phyloP scores from a whole-genome alignment of 345 rosid species.

The Geranium brycei region DNA sequence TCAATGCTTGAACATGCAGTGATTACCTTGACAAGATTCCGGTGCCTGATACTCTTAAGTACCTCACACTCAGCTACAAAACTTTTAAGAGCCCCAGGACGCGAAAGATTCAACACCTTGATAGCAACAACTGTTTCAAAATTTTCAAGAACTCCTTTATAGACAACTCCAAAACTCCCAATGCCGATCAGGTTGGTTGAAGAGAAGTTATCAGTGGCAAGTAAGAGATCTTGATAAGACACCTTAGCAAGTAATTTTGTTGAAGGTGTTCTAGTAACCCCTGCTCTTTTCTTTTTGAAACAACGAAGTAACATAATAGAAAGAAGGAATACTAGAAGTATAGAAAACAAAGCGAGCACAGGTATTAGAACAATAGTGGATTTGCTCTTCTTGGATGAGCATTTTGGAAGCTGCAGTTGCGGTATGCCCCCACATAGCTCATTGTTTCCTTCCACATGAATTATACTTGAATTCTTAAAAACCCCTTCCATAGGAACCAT shows the following conservation, averaged over 20 bases:
- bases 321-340: neutral
- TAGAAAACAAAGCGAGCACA: neutral
- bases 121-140: neutral
- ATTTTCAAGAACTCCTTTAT: neutral
- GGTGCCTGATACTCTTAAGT: constrained; percentile 9
- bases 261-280: neutral
- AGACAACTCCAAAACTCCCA: neutral
- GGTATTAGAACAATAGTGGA: neutral
- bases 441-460: neutral
- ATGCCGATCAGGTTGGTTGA: neutral
- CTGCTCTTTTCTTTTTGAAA: neutral
- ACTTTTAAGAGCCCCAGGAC: constrained; percentile 8
- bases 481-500: neutral
- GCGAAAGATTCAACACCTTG: neutral
- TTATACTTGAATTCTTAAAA: neutral
- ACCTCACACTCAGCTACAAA: constrained; percentile 13
- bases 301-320: neutral
- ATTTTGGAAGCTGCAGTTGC: neutral
- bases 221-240: neutral
- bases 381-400: neutral
- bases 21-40: constrained; percentile 11
- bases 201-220: neutral
- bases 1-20: constrained; percentile 10
- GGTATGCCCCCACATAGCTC: constrained; percentile 2
- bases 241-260: neutral